Percentiles rank a stretch among this genome's conserved stretches.
Evolutionary conservation across 179 eudicot genomes (phyloP).

Genomic region (Gypsophila paniculata): DNA sequence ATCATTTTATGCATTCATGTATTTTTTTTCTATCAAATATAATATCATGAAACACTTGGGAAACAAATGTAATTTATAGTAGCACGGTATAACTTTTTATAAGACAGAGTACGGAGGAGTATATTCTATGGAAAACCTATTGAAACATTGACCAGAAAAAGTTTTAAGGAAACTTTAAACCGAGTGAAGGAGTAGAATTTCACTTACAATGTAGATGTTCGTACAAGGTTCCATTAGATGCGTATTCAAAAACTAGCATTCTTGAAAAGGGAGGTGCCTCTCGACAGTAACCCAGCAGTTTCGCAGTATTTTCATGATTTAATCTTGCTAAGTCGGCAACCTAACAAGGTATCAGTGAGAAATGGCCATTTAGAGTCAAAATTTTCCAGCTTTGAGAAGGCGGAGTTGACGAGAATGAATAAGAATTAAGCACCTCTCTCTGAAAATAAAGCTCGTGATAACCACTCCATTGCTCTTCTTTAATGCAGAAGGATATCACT

Average conservation of each 20-base stretch:
- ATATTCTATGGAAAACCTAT: not conserved
- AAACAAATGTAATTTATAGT: not conserved
- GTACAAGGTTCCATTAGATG: slow-evolving; percentile 83
- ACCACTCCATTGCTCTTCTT: slow-evolving; percentile 89
- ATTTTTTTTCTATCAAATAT: not conserved
- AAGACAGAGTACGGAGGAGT: too few species aligned
- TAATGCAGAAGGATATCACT: slow-evolving; percentile 79
- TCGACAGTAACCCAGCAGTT: slow-evolving; percentile 79
- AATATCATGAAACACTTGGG: not conserved
- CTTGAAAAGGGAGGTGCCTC: slow-evolving; percentile 79
- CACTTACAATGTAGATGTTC: slow-evolving; percentile 93
- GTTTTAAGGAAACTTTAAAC: too few species aligned
- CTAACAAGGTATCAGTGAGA: slow-evolving; percentile 31
- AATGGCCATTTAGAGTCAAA: not conserved
- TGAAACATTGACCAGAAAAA: not conserved
- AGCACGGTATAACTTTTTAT: not conserved
- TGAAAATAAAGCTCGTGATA: slow-evolving; percentile 92
- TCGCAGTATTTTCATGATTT: slow-evolving; percentile 75
- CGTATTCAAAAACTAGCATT: slow-evolving; percentile 92
- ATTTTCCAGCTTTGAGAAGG: not conserved
- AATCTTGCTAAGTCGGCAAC: slow-evolving; percentile 90
- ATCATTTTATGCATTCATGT: not conserved
- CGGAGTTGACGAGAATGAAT: not conserved
- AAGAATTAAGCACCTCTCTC: slow-evolving; percentile 50
- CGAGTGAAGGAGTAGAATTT: not conserved